Evolutionary conservation across 2,329 filamentous ascomycete species (phyloP), one percentile per base, ranked within the genome.

Genomic region (Sporothrix variecibatus): DNA sequence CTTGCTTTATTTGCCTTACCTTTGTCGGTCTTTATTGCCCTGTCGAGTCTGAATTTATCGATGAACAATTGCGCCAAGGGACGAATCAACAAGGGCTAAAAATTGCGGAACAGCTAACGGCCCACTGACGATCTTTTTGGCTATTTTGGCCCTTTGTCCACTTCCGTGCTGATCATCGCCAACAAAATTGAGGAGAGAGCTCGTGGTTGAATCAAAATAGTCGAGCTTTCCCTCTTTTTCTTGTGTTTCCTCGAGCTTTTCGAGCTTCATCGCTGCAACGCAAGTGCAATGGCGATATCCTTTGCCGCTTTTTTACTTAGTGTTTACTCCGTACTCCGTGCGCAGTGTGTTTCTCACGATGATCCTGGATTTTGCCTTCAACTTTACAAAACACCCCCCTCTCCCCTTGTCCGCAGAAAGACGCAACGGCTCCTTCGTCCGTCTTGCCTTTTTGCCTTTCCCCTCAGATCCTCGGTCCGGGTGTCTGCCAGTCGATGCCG

Each of bases 341-440:
- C 51, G n/a, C 51, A 9, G 53, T 20, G 43, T 49, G 43, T 20
- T 49, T 49, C 43, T 49, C 43, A 49, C 43, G 12, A 49, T 20
- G 15, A 49, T 49, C 5, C 40, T 20, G 12, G 43, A 4, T 15
- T 49, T 17, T 49, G 40, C 11, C 15, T 6, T 17, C 3, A 28
- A 20, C n/a, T 4, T 26, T 12, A 60, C 15, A 20, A 31, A 60
- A 34, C 28, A 34, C 56, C 15, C 28, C 56, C 15, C 56, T 12
- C 51, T 6, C 28, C 56, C 56, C 56, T n/a, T 60, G 56, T 17
- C 56, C 12, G 20, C 62, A 40, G 23, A 43, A 46, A 40, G 26
- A 46, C 62, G n/a, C 38, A 67, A 67, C 62, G 62, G 38, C n/a
- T 40, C 62, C 62, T 67, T 46, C 38, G 11, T 26, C 53, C 58